Evolutionary conservation across 495 filamentous ascomycete species (phyloP).

Genomic region (Pyrenula massariospora): DNA sequence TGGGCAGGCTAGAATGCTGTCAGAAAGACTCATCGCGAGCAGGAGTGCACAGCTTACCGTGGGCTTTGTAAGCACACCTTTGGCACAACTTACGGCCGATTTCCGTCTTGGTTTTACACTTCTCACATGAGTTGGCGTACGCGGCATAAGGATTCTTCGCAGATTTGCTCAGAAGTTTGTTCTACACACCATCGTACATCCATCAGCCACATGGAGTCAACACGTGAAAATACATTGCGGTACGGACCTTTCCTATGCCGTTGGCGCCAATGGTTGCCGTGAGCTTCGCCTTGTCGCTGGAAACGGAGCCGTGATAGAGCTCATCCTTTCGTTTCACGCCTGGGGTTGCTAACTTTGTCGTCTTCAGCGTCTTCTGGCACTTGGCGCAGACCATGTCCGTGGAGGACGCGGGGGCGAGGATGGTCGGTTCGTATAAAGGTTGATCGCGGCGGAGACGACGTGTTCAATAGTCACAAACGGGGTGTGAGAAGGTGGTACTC

Average conservation of each 20-base stretch:
- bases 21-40: slow-evolving; percentile 10
- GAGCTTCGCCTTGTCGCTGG: slow-evolving; percentile 10
- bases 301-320: slow-evolving; percentile 56
- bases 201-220: not conserved
- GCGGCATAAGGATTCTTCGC: slow-evolving; percentile 61
- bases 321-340: slow-evolving; percentile 61
- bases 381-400: slow-evolving; percentile 55
- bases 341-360: slow-evolving; percentile 54
- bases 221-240: not conserved
- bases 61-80: slow-evolving; percentile 53
- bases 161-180: slow-evolving; percentile 54
- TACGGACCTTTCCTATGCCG: slow-evolving; percentile 36
- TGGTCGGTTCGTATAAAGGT: not conserved
- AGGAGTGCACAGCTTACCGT: slow-evolving; percentile 27
- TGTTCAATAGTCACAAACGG: too few relatives aligned
- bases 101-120: slow-evolving; percentile 55
- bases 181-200: slow-evolving; percentile 23
- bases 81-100: slow-evolving; percentile 52
- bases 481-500: too few relatives aligned
- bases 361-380: slow-evolving; percentile 50
- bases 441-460: too few relatives aligned
- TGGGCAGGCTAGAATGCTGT: slow-evolving; percentile 38
- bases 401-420: not conserved
- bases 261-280: slow-evolving; percentile 45
- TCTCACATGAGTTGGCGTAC: slow-evolving; percentile 48